Conservation (phyloP, 352 stramenopile genomes). For the Phytophthora tubulina region DNA sequence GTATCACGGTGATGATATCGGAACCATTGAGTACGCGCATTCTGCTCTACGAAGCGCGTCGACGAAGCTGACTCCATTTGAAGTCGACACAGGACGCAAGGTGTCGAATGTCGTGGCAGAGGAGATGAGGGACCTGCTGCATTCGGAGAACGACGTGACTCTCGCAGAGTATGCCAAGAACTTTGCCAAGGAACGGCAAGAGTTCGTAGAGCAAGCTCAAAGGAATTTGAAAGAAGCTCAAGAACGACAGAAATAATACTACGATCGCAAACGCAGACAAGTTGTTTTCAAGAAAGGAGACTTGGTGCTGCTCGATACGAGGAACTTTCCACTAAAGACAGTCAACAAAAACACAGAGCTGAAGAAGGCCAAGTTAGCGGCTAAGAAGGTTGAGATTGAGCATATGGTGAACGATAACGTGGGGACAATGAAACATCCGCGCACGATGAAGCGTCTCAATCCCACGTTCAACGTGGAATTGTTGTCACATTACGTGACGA, state of each 20-base stretch:
- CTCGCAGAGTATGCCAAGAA: slow-evolving; percentile 22
- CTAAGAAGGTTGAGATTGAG: slow-evolving; percentile 14
- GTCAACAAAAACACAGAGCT: slow-evolving; percentile 11
- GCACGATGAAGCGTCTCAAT: slow-evolving; percentile 7
- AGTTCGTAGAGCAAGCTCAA: slow-evolving; percentile 20
- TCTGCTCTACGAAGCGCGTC: slow-evolving; percentile 22
- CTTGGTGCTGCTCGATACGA: slow-evolving; percentile 22
- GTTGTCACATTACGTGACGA: background rate
- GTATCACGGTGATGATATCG: slow-evolving; percentile 23
- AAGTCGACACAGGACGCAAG: slow-evolving; percentile 29
- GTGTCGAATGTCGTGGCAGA: slow-evolving; percentile 5
- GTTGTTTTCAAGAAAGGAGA: slow-evolving; percentile 16
- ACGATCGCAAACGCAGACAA: slow-evolving; percentile 22
- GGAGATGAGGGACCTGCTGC: slow-evolving; percentile 12
- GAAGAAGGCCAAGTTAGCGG: slow-evolving; percentile 21
- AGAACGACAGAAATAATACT: slow-evolving; percentile 25
- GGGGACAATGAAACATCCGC: slow-evolving; percentile 9
- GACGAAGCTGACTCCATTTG: slow-evolving; percentile 15
- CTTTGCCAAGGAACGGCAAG: slow-evolving; percentile 18
- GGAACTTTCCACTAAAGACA: slow-evolving; percentile 25
- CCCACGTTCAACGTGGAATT: slow-evolving; percentile 25
- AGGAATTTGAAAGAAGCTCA: slow-evolving; percentile 23
- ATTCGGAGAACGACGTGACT: background rate
- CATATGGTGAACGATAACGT: slow-evolving; percentile 19
- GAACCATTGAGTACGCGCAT: slow-evolving; percentile 32